Evolutionary conservation across 306 rosid genomes (phyloP).

Genomic region (Spatholobus suberectus): DNA sequence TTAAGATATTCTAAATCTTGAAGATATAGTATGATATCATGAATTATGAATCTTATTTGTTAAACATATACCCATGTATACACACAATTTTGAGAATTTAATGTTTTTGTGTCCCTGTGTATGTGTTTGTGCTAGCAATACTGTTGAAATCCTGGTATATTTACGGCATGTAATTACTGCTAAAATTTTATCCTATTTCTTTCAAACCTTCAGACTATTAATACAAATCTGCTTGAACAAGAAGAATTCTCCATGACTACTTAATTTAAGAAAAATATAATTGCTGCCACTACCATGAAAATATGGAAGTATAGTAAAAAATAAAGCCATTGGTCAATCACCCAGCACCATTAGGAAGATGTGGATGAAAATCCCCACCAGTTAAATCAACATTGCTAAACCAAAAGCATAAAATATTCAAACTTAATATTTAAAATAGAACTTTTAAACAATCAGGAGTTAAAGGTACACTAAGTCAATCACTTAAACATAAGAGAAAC

Average conservation of each 20-base stretch:
- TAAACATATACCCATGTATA: neutral
- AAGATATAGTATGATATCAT: neutral
- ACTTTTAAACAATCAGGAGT: neutral
- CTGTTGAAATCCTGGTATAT: neutral
- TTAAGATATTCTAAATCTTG: neutral
- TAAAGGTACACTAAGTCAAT: neutral
- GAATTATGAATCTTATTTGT: neutral
- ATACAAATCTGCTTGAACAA: neutral
- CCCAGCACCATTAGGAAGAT: neutral
- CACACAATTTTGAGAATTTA: neutral
- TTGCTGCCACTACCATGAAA: neutral
- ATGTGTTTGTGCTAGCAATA: neutral
- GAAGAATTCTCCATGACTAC: neutral
- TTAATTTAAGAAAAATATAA: neutral
- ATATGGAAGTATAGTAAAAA: neutral
- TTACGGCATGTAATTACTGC: neutral
- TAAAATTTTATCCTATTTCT: neutral
- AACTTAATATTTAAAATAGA: neutral
- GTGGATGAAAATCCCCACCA: neutral
- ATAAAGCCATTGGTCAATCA: slow-evolving; percentile 3
- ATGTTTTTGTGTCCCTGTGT: neutral
- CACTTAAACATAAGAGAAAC: neutral
- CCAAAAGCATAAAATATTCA: neutral
- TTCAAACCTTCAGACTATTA: neutral
- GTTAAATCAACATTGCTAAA: neutral